Conservation (phyloP, 2,329 filamentous ascomycete species). For the Metarhizium robertsii region DNA sequence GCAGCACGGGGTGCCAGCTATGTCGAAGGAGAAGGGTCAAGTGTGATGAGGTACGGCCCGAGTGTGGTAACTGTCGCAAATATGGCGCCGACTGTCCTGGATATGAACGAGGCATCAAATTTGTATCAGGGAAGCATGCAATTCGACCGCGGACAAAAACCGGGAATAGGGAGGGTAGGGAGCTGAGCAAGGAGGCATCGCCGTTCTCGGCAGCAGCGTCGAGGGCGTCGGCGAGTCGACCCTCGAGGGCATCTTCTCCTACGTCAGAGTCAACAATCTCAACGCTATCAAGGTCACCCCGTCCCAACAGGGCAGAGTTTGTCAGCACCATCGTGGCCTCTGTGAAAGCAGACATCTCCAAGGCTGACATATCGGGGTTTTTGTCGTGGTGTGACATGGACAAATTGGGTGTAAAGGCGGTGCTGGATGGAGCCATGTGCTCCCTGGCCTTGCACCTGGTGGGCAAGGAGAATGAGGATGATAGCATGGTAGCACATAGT, state of each 20-base stretch:
- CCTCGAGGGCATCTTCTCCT: slow-evolving; percentile 13
- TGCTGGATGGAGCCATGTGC: slow-evolving; percentile 29
- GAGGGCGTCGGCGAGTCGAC: background rate
- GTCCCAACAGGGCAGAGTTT: slow-evolving; percentile 19
- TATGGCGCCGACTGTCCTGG: slow-evolving; percentile 29
- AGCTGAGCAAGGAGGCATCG: slow-evolving; percentile 2
- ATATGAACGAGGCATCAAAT: slow-evolving; percentile 29
- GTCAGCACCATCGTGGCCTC: slow-evolving; percentile 22
- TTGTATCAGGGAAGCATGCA: slow-evolving; percentile 29
- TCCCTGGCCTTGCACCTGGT: slow-evolving; percentile 27
- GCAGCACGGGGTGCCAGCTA: slow-evolving; percentile 28
- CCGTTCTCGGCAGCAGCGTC: background rate
- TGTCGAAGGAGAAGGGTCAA: slow-evolving; percentile 32
- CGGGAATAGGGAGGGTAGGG: slow-evolving; percentile 2
- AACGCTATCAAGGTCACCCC: slow-evolving; percentile 3
- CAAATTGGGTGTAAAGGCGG: slow-evolving; percentile 23
- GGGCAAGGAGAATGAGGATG: slow-evolving; percentile 23
- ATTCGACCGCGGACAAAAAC: slow-evolving; percentile 21
- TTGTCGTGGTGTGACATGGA: slow-evolving; percentile 17
- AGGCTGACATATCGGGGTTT: slow-evolving; percentile 13
- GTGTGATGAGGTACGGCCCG: slow-evolving; percentile 35
- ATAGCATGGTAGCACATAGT: slow-evolving; percentile 22
- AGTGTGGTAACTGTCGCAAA: slow-evolving; percentile 28
- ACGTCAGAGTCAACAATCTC: slow-evolving; percentile 7
- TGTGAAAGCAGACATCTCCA: slow-evolving; percentile 10